Conservation (phyloP, 257 asterid species). For the Rubia yunnanensis region DNA sequence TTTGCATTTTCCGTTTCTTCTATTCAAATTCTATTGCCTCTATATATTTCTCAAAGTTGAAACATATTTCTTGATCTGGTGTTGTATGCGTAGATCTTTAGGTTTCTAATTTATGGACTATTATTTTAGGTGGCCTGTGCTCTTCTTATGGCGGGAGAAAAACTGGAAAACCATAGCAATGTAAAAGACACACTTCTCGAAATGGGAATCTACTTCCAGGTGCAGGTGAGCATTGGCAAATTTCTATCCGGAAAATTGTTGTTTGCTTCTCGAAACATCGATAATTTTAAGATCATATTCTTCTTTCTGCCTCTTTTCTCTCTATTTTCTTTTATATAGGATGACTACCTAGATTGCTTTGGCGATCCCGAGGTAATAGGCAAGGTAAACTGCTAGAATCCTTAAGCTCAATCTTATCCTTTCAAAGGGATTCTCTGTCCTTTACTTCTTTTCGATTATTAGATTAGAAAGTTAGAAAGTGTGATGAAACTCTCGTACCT, state of each 20-base stretch:
- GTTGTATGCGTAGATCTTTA: not conserved
- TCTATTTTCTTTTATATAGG: conserved; percentile 22
- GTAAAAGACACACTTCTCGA: conserved; percentile 73
- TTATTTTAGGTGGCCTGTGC: conserved; percentile 83
- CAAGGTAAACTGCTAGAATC: conserved; percentile 21
- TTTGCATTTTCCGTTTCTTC: not conserved
- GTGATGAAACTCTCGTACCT: conserved; percentile 2
- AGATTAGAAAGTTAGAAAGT: not conserved
- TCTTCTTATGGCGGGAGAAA: conserved; percentile 86
- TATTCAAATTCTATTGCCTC: not conserved
- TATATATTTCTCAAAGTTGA: not conserved
- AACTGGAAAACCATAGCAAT: conserved; percentile 54
- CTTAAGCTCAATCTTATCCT: not conserved
- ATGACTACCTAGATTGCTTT: conserved; percentile 38
- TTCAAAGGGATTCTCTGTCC: not conserved
- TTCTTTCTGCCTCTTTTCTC: not conserved
- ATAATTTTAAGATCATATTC: not conserved
- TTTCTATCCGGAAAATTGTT: not conserved
- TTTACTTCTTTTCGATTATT: not conserved
- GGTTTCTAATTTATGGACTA: not conserved
- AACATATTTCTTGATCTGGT: not conserved
- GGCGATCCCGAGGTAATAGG: conserved; percentile 36
- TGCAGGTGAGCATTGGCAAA: conserved; percentile 52
- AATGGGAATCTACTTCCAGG: conserved; percentile 96
- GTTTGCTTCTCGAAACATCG: not conserved